phyloP scores from a whole-genome alignment of 345 rosid genomes.

The Garcia nutans region DNA sequence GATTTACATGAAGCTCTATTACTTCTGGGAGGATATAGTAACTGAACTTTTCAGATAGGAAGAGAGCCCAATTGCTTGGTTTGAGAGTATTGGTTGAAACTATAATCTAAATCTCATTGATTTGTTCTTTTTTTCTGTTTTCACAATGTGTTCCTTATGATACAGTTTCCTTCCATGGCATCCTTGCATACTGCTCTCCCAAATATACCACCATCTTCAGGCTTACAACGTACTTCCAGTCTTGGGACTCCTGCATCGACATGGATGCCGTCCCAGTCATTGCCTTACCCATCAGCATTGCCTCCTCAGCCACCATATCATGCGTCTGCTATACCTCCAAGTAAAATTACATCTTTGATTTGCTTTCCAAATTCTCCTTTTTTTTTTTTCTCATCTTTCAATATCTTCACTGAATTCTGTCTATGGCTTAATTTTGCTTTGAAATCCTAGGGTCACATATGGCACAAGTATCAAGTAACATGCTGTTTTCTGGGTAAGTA shows the following conservation, averaged over 20 bases:
- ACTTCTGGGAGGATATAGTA: not conserved
- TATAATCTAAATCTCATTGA: not conserved
- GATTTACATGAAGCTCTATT: not conserved
- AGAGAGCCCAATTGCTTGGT: not conserved
- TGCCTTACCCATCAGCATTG: conserved; percentile 42
- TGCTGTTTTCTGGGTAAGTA: conserved; percentile 56
- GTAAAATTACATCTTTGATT: conserved; percentile 34
- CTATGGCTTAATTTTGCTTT: conserved; percentile 22
- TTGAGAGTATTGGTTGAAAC: conserved; percentile 2
- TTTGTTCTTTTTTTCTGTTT: not conserved
- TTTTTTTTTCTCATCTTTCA: not conserved
- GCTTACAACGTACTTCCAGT: conserved; percentile 41
- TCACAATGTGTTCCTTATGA: conserved; percentile 11
- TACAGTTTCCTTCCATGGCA: conserved; percentile 78
- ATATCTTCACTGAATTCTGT: not conserved
- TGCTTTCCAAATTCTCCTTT: not conserved
- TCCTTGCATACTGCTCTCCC: conserved; percentile 68
- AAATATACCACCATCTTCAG: conserved; percentile 45
- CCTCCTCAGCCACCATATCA: conserved; percentile 43
- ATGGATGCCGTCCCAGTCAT: conserved; percentile 48
- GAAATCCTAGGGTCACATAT: conserved; percentile 54
- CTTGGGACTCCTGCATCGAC: conserved; percentile 44
- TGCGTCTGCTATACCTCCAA: conserved; percentile 51
- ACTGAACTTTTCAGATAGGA: not conserved
- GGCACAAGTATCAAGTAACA: conserved; percentile 45